A percentile compares a stretch with the other conserved stretches of the same genome.
phyloP scores from a whole-genome alignment of 768 basidiomycete genomes.

The Agaricus subrufescens region DNA sequence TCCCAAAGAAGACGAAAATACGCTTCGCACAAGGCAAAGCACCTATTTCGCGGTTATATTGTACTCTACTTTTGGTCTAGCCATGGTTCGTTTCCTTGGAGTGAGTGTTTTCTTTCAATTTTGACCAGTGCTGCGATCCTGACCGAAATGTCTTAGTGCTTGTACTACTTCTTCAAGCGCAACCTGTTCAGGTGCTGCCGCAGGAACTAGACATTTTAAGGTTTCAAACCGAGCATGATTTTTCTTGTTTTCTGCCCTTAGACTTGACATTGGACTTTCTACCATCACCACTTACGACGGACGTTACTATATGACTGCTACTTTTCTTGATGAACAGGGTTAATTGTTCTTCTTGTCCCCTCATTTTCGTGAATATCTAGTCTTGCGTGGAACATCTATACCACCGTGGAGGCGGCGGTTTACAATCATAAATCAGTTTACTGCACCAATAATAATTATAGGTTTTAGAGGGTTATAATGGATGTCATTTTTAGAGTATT shows the following conservation, averaged over 20 bases:
- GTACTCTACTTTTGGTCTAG: constrained; percentile 72
- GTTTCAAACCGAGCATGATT: constrained; percentile 2
- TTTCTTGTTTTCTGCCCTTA: not conserved
- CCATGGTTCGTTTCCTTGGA: constrained; percentile 69
- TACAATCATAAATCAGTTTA: not conserved
- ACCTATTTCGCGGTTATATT: constrained; percentile 75
- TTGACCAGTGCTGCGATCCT: not conserved
- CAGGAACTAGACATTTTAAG: constrained; percentile 41
- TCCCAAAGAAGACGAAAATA: constrained; percentile 32
- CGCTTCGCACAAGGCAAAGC: constrained; percentile 38
- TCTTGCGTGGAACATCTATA: not conserved
- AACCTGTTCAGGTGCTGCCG: constrained; percentile 82
- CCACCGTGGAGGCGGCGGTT: not conserved
- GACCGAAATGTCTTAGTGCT: constrained; percentile 44
- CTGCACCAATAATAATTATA: too few relatives aligned
- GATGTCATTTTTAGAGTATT: not conserved
- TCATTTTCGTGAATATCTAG: not conserved
- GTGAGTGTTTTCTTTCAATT: constrained; percentile 38
- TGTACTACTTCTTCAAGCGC: constrained; percentile 79
- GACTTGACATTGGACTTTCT: not conserved
- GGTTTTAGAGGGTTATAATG: not conserved
- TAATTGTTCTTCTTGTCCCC: not conserved
- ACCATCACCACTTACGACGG: not conserved
- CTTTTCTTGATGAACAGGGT: not conserved
- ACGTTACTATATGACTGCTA: not conserved